Evolutionary conservation across 78 protist genomes (phyloP).

Genomic region (Guillardia theta): DNA sequence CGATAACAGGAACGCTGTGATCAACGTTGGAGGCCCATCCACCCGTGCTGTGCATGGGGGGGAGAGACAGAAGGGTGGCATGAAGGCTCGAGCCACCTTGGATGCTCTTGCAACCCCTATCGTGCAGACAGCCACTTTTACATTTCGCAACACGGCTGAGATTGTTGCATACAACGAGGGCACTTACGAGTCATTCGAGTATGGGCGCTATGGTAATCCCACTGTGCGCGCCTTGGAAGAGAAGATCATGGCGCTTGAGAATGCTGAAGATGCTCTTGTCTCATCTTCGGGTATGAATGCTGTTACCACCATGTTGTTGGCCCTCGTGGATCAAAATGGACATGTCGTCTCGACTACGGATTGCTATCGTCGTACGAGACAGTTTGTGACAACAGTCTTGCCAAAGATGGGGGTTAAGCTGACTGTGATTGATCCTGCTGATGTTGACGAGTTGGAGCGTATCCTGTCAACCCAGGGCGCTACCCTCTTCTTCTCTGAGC

Average conservation of each 20-base stretch:
- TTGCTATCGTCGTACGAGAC: constrained; percentile 45
- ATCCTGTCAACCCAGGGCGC: background rate
- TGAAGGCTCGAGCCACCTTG: background rate
- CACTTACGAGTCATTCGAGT: constrained; percentile 1
- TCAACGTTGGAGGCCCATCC: background rate
- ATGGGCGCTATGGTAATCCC: constrained; percentile 49
- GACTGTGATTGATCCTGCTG: constrained; percentile 26
- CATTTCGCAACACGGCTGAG: background rate
- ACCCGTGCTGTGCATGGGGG: constrained; percentile 27
- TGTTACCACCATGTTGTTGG: background rate
- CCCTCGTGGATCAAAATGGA: constrained; percentile 4
- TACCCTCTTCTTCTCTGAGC: constrained; percentile 36
- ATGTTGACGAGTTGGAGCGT: background rate
- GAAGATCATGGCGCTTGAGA: constrained; percentile 10
- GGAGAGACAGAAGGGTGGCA: constrained; percentile 27
- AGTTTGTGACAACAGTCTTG: constrained; percentile 11
- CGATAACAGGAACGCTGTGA: background rate
- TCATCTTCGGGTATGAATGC: constrained; percentile 35
- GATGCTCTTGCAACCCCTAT: constrained; percentile 30
- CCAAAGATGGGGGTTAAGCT: constrained; percentile 19
- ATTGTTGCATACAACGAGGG: constrained; percentile 31
- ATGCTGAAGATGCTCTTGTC: constrained; percentile 7
- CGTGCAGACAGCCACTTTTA: constrained; percentile 19
- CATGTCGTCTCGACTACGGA: constrained; percentile 27
- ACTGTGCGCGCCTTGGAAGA: constrained; percentile 30